phyloP scores from a whole-genome alignment of 106 monocot genomes.

The Ottelia alismoides region DNA sequence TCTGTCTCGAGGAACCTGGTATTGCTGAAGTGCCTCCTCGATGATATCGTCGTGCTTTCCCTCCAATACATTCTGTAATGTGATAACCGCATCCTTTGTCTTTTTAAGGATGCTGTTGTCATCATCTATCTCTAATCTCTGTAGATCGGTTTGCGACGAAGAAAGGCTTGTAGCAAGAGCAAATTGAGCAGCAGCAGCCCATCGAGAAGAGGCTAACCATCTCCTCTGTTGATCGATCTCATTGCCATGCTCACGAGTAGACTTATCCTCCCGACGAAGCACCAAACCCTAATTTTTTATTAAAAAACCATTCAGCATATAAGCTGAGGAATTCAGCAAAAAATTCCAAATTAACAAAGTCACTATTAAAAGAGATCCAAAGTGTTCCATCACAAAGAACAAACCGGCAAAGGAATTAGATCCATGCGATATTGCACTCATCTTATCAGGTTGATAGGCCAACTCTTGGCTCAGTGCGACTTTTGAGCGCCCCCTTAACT shows the following conservation, averaged over 20 bases:
- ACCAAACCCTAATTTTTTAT: conserved; percentile 59
- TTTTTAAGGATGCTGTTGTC: conserved; percentile 62
- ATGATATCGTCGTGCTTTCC: conserved; percentile 69
- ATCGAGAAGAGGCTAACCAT: conserved; percentile 57
- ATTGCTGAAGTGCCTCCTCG: conserved; percentile 44
- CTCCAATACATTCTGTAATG: conserved; percentile 79
- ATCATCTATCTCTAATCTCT: conserved; percentile 43
- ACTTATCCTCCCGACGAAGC: not conserved
- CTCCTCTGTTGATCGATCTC: not conserved
- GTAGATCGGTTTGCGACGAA: conserved; percentile 76
- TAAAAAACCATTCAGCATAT: too few relatives aligned
- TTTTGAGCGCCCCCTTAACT: too few relatives aligned
- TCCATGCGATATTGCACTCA: too few relatives aligned
- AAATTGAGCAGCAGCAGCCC: conserved; percentile 88
- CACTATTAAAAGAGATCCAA: too few relatives aligned
- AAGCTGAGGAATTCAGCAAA: too few relatives aligned
- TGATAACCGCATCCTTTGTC: conserved; percentile 93
- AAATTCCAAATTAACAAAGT: too few relatives aligned
- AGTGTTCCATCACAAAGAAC: too few relatives aligned
- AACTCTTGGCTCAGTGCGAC: too few relatives aligned
- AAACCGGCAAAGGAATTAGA: too few relatives aligned
- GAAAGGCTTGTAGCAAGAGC: conserved; percentile 72
- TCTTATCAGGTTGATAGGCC: too few relatives aligned
- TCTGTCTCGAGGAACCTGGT: conserved; percentile 56
- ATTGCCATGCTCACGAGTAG: not conserved